Evolutionary conservation across 163 green algal genomes (phyloP).

Genomic region (Chlorella variabilis): DNA sequence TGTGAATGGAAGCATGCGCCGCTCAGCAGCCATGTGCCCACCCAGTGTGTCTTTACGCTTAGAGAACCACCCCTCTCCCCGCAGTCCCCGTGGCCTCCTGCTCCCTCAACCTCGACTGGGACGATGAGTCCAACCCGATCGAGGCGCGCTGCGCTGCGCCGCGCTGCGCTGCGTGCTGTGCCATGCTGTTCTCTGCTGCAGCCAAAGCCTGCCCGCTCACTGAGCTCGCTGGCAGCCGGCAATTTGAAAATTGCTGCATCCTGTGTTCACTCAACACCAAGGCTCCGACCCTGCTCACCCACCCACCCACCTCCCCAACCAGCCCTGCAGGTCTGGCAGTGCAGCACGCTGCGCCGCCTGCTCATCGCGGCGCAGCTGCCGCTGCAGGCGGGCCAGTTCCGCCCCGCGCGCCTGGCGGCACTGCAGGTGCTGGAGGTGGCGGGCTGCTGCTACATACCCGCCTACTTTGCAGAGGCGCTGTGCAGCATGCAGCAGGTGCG

Average conservation of each 20-base stretch:
- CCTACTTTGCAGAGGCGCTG: slow-evolving; percentile 24
- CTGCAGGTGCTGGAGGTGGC: slow-evolving; percentile 23
- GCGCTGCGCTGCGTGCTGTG: too few species aligned
- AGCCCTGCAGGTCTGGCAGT: slow-evolving; percentile 26
- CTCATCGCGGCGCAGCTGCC: slow-evolving; percentile 35
- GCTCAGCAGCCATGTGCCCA: background rate
- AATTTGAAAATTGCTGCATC: background rate
- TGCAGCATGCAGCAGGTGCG: slow-evolving; percentile 29
- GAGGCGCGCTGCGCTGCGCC: background rate
- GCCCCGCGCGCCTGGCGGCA: slow-evolving; percentile 10
- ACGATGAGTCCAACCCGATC: slow-evolving; percentile 14
- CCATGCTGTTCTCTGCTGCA: too few species aligned
- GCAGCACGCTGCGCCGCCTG: slow-evolving; percentile 16
- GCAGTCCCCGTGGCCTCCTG: slow-evolving; percentile 31
- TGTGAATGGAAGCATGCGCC: too few species aligned
- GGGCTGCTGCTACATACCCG: slow-evolving; percentile 24
- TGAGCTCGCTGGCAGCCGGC: too few species aligned
- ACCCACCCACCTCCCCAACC: background rate
- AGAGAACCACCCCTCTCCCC: background rate
- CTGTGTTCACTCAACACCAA: too few species aligned
- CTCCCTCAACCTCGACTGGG: slow-evolving; percentile 32
- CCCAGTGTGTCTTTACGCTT: background rate
- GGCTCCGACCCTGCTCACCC: too few species aligned
- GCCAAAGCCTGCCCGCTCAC: too few species aligned
- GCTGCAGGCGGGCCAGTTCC: slow-evolving; percentile 30